A percentile compares a stretch with the other conserved stretches of the same genome.
Conservation (phyloP, 495 filamentous ascomycete species). For the Aspergillus cristatus region DNA sequence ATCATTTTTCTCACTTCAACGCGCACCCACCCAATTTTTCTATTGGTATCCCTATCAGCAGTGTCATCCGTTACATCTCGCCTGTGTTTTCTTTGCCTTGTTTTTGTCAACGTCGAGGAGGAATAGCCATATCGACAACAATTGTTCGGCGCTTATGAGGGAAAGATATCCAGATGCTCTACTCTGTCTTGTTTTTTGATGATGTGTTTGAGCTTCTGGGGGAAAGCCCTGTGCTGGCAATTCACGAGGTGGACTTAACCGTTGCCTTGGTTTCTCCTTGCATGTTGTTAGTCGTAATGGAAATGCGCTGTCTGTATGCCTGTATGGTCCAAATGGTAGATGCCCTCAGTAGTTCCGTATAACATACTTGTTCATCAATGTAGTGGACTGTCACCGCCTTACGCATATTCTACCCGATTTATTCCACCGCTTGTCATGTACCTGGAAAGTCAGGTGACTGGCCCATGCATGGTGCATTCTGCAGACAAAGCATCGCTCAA, state of each 20-base stretch:
- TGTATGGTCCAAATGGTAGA: too few species aligned
- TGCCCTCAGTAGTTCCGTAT: too few species aligned
- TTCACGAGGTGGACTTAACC: slow-evolving; percentile 53
- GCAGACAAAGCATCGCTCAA: too few species aligned
- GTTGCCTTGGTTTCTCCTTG: slow-evolving; percentile 48
- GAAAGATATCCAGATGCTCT: slow-evolving; percentile 75
- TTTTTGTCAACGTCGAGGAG: slow-evolving; percentile 27
- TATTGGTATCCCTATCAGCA: too few species aligned
- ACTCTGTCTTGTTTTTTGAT: slow-evolving; percentile 12
- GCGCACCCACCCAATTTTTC: too few species aligned
- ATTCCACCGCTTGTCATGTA: too few species aligned
- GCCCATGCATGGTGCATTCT: too few species aligned
- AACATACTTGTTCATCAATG: too few species aligned
- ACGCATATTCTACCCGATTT: too few species aligned
- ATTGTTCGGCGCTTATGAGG: slow-evolving; percentile 83
- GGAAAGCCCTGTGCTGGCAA: slow-evolving; percentile 90
- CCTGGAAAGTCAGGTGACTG: too few species aligned
- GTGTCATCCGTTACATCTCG: too few species aligned
- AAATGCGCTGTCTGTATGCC: slow-evolving; percentile 5
- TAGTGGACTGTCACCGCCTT: too few species aligned
- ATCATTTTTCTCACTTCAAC: slow-evolving; percentile 22
- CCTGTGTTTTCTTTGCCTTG: slow-evolving; percentile 21
- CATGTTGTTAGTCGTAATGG: slow-evolving; percentile 35
- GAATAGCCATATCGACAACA: slow-evolving; percentile 34
- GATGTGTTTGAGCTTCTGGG: slow-evolving; percentile 43